Base-by-base conservation (phyloP, 2,329 filamentous ascomycete species). In the Aspergillus sergii region DNA sequence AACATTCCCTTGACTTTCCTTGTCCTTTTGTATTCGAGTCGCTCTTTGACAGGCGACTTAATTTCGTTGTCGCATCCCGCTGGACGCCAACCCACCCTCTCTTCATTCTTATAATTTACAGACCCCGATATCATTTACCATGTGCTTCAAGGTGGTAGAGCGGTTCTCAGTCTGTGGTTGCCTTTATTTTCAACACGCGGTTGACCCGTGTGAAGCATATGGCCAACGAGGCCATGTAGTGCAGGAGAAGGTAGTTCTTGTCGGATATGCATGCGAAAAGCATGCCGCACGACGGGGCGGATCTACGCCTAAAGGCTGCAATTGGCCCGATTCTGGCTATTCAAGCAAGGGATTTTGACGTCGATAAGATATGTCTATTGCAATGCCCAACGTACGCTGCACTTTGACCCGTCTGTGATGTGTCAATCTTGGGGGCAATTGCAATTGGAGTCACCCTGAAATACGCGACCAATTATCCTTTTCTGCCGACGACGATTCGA, bases 101-200 rank as follows among this genome's bases (percentile, higher is more conserved):
- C 21, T 50, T 26, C 32, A 39, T 48, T n/a, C 30, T 57, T 26
- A 8, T 46, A 26, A 41, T 32, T 53, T 28, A 28, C 23, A 32
- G 58, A 26, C 9, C 48, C n/a, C 8, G 43, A 19, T 6, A 58
- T n/a, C 57, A 48, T 10, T 73, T 76, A 83, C 68, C 65, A 96
- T 97, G 93, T 97, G 93, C 75, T 94, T 92, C 74, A 91, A 94
- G 80, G 81, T 97, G 66, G 83, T 94, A 71, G 93, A 97, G 79
- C 85, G 92, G 63, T 97, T 93, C 83, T 89, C 93, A 60, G 91
- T 90, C 61, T 97, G 93, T 84, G 87, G 89, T 67, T 97, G 93
- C 80, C 85, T 94, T 71, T 96, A 97, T 83, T 92, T 94, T 83
- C 86, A 90, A 73, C 94, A 97, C 77, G 89, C 91, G 55, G 85